Conservation (phyloP, 208 protist species). For the Trypanosoma mega region DNA sequence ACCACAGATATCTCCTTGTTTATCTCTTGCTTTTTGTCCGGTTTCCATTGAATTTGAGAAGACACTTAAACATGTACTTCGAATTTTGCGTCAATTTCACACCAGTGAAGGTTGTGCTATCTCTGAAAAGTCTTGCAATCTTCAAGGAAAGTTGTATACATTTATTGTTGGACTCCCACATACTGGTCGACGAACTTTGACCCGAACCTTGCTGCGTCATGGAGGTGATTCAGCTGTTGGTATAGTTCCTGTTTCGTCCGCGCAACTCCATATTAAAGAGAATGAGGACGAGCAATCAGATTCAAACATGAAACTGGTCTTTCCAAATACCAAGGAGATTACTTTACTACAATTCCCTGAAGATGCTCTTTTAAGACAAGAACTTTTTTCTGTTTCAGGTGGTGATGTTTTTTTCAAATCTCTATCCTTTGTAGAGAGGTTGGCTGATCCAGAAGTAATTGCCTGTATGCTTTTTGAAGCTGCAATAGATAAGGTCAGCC, state of each 20-base stretch:
- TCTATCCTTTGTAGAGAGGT: slow-evolving; percentile 58
- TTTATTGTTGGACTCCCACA: slow-evolving; percentile 86
- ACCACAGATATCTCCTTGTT: slow-evolving; percentile 19
- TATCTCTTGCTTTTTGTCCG: slow-evolving; percentile 47
- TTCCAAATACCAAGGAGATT: slow-evolving; percentile 81
- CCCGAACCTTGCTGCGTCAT: slow-evolving; percentile 46
- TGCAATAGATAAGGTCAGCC: slow-evolving; percentile 54
- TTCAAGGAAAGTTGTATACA: slow-evolving; percentile 70
- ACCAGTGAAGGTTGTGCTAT: slow-evolving; percentile 45
- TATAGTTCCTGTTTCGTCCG: slow-evolving; percentile 66
- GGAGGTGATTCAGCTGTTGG: slow-evolving; percentile 55
- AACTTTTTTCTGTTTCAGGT: slow-evolving; percentile 49
- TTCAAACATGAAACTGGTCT: slow-evolving; percentile 58
- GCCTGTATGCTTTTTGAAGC: slow-evolving; percentile 65
- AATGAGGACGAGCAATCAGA: slow-evolving; percentile 32
- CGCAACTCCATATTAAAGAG: slow-evolving; percentile 68
- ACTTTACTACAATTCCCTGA: slow-evolving; percentile 79
- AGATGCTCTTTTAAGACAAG: slow-evolving; percentile 46
- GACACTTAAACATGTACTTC: slow-evolving; percentile 49
- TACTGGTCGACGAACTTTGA: slow-evolving; percentile 67
- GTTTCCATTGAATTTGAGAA: slow-evolving; percentile 70
- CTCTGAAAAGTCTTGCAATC: slow-evolving; percentile 56
- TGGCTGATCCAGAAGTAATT: slow-evolving; percentile 66
- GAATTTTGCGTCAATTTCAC: slow-evolving; percentile 68
- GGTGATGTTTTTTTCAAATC: slow-evolving; percentile 78